Base-by-base conservation (phyloP, 345 rosid species). In the Fremontodendron californicum region DNA sequence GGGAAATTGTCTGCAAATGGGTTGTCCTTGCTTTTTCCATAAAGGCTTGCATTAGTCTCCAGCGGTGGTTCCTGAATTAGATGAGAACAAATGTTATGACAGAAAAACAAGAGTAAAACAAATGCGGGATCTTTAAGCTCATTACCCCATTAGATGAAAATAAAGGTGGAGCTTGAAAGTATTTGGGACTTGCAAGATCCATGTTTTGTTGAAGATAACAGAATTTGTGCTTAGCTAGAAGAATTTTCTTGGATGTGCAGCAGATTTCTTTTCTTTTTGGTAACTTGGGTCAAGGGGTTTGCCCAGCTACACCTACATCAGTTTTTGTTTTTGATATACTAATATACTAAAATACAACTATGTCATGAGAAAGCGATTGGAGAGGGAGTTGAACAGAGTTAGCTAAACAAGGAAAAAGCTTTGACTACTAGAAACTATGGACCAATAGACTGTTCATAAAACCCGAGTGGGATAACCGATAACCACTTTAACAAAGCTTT, bases 181-280 rank as follows among this genome's bases (percentile, higher is more conserved):
- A 87, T 45, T 85, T 84, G 65, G 85, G 83, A 70, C 74, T 82
- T 0, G 86, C 23, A 77, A 84, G 88, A 83, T 89, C 92, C 90
- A 89, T 89, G 74, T 45, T 6, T 77, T 40, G 15, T 61, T 21
- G 54, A 39, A 54, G 40, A 8, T 13, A n/a, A 54, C 42, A 21
- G 73, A 58, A 42, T 51, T 55, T 18, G 74, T 57, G 48, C 23
- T 40, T 35, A 25, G 63, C 48, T 48, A 16, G 68, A 1, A 67
- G 52, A 70, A 71, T 43, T 40, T 72, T 6, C 51, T 6, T 54
- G 27, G 9, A 12, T 70, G 42, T 42, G 25, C n/a, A 55, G 51
- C 18, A 45, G 37, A 10, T 55, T n/a, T n/a, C n/a, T 55, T 25
- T 49, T 31, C 6, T 62, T 27, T n/a, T 3, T 7, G 45, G 0